Conservation (phyloP, 148 eudicot species). For the Gaultheria prostrata region DNA sequence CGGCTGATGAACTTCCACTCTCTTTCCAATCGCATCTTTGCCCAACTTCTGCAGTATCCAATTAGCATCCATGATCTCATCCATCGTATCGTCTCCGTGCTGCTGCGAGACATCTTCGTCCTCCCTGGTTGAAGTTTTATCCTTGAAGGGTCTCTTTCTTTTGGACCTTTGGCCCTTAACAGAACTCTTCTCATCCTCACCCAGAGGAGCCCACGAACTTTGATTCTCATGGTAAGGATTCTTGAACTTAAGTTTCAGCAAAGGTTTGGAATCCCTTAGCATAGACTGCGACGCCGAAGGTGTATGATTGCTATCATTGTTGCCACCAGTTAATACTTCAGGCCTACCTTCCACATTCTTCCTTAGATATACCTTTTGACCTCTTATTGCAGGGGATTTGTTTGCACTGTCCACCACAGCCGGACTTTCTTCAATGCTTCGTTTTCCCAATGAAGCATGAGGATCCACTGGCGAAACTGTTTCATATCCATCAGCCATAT, state of each 20-base stretch:
- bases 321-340: conserved; percentile 32
- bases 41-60: conserved; percentile 89
- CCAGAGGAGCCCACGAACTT: conserved; percentile 49
- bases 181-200: conserved; percentile 67
- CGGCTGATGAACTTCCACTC: conserved; percentile 87
- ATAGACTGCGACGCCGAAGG: conserved; percentile 36
- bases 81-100: conserved; percentile 40
- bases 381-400: conserved; percentile 35
- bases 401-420: conserved; percentile 24
- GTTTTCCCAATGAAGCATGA: conserved; percentile 28
- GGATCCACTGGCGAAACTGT: conserved; percentile 34
- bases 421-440: conserved; percentile 32
- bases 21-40: conserved; percentile 88
- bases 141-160: conserved; percentile 55
- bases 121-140: conserved; percentile 37
- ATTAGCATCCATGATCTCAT: conserved; percentile 67
- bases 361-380: conserved; percentile 42
- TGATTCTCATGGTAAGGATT: conserved; percentile 50
- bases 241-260: conserved; percentile 72
- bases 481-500: conserved; percentile 33
- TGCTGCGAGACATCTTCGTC: conserved; percentile 43
- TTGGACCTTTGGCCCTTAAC: conserved; percentile 92
- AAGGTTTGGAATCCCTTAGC: conserved; percentile 66
- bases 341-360: conserved; percentile 40
- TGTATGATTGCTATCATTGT: conserved; percentile 27